Evolutionary conservation across 495 filamentous ascomycete genomes (phyloP).

Genomic region (Penicillium ochrochloron): DNA sequence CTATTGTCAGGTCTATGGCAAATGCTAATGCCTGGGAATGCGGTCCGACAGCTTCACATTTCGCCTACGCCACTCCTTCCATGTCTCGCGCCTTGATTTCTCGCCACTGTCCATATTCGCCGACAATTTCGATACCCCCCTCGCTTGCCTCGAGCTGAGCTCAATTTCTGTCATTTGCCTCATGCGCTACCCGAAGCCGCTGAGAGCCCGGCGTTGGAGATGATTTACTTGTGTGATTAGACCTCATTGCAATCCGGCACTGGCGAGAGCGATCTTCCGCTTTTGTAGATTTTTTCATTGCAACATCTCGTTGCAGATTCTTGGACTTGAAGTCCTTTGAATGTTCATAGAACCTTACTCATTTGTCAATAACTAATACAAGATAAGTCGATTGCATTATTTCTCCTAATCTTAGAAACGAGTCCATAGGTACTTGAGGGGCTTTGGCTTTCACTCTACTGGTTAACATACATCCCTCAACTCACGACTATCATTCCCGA

Average conservation of each 20-base stretch:
- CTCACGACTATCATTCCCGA: background rate
- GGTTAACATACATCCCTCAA: background rate
- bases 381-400: background rate
- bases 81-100: background rate
- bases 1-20: conserved; percentile 55
- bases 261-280: background rate
- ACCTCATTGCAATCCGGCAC: background rate
- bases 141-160: conserved; percentile 3
- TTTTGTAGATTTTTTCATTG: background rate
- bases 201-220: background rate
- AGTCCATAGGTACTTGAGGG: too few species aligned
- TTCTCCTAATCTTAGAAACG: background rate
- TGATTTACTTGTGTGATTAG: background rate
- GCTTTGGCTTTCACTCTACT: too few species aligned
- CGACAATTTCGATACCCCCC: conserved; percentile 24
- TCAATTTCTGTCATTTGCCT: conserved; percentile 7
- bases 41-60: background rate
- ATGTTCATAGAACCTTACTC: conserved; percentile 1
- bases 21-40: conserved; percentile 35
- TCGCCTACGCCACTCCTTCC: background rate
- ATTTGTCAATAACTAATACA: conserved; percentile 6
- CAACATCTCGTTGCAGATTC: background rate
- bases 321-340: background rate
- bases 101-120: conserved; percentile 13
- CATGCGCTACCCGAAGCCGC: background rate